Evolutionary conservation across 2,329 filamentous ascomycete species (phyloP).

Genomic region (Metarhizium album): DNA sequence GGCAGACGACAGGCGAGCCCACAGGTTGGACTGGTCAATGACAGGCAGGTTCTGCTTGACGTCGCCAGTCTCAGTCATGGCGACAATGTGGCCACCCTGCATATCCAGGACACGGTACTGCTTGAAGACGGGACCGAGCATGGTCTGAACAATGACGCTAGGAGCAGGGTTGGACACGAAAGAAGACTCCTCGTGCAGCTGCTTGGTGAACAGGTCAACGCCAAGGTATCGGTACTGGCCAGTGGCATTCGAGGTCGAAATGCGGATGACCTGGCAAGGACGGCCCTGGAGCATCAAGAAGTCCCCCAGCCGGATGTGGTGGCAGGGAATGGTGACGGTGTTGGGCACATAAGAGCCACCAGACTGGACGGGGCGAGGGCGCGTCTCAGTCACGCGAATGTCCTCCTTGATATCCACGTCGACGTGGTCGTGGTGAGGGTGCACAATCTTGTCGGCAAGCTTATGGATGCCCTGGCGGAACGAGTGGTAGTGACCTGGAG

Average conservation of each 20-base stretch:
- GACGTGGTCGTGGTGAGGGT: constrained; percentile 36
- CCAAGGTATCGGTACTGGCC: constrained; percentile 99
- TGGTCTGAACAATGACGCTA: constrained; percentile 97
- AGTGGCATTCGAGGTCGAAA: constrained; percentile 94
- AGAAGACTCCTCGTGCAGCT: constrained; percentile 96
- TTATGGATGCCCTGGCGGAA: constrained; percentile 46
- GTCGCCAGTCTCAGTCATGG: constrained; percentile 98
- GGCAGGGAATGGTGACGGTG: constrained; percentile 96
- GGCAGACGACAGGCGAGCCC: constrained; percentile 65
- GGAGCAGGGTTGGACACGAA: constrained; percentile 96
- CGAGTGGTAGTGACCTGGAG: constrained; percentile 47
- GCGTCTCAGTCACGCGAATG: constrained; percentile 15
- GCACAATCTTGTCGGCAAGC: constrained; percentile 43
- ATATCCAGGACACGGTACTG: constrained; percentile 99
- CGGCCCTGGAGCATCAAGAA: constrained; percentile 98
- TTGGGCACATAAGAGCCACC: constrained; percentile 44
- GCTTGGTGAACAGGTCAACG: constrained; percentile 99
- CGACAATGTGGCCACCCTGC: constrained; percentile 73
- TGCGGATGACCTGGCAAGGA: constrained; percentile 99
- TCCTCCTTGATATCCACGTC: constrained; percentile 33
- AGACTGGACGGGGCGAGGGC: constrained; percentile 16
- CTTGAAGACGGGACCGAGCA: constrained; percentile 99
- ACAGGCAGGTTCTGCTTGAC: constrained; percentile 94
- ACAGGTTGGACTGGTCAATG: constrained; percentile 89
- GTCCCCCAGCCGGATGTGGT: constrained; percentile 98